These are phyloP conservation scores for Schizochytrium sp. DNA, from an alignment of 108 stramenopile species.

Conservation along the genomic window DNA sequence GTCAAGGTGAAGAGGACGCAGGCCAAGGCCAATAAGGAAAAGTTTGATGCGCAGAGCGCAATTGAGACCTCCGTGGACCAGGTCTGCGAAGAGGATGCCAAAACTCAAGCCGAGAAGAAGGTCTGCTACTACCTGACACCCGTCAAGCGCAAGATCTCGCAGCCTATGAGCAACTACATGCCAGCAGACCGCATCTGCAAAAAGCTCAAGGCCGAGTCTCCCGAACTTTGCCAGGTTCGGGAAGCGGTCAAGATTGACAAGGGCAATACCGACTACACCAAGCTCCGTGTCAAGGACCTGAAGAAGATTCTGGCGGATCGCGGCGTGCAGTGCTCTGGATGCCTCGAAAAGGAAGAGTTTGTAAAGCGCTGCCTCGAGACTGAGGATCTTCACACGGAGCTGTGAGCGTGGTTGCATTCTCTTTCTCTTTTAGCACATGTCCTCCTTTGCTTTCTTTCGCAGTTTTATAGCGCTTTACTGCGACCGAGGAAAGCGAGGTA, in stretches of 20 bases:
- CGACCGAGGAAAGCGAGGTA: too few relatives aligned
- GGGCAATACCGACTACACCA: conserved; percentile 71
- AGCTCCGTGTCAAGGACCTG: conserved; percentile 91
- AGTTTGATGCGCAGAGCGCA: conserved; percentile 43
- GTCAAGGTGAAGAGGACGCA: conserved; percentile 29
- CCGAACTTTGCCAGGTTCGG: conserved; percentile 62
- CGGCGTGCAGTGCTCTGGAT: conserved; percentile 92
- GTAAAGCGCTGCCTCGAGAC: conserved; percentile 88
- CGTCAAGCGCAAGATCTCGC: conserved; percentile 78
- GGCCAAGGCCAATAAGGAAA: conserved; percentile 30
- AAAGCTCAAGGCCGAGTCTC: conserved; percentile 83
- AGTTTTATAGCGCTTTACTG: background rate
- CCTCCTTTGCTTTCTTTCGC: background rate
- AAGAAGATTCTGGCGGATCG: conserved; percentile 86
- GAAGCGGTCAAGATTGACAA: conserved; percentile 56
- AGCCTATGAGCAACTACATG: conserved; percentile 71
- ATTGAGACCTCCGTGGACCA: conserved; percentile 32
- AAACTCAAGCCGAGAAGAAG: conserved; percentile 65
- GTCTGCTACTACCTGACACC: conserved; percentile 97
- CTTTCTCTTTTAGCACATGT: background rate
- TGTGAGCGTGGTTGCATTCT: conserved; percentile 10
- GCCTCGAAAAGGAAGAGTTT: conserved; percentile 97
- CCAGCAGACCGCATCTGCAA: conserved; percentile 84
- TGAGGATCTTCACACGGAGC: conserved; percentile 59
- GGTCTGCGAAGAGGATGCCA: conserved; percentile 18